Percentiles rank a stretch among this genome's conserved stretches.
These are phyloP conservation scores for Annulohypoxylon truncatum DNA, from an alignment of 2,329 filamentous ascomycete genomes.

Conservation along the genomic window DNA sequence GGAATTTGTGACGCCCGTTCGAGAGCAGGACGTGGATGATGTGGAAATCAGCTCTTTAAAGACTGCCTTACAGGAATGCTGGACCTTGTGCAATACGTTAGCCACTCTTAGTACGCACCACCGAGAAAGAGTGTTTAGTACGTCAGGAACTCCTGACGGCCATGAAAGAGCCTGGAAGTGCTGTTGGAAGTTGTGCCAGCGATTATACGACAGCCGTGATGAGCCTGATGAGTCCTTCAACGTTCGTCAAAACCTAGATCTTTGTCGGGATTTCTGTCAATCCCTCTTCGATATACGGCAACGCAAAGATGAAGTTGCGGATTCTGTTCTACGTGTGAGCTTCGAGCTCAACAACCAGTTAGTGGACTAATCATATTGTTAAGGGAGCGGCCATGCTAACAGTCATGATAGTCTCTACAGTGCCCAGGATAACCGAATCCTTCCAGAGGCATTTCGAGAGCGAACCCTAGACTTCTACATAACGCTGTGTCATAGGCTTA, in stretches of 20 bases:
- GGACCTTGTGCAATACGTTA: conserved; percentile 92
- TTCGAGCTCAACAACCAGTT: conserved; percentile 95
- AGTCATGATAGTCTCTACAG: conserved; percentile 76
- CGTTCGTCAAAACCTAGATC: conserved; percentile 80
- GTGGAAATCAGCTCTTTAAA: conserved; percentile 76
- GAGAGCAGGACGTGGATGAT: conserved; percentile 56
- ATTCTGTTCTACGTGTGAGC: conserved; percentile 90
- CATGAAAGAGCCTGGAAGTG: conserved; percentile 93
- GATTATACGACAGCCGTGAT: conserved; percentile 84
- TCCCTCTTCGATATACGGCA: conserved; percentile 87
- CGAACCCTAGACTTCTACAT: conserved; percentile 94
- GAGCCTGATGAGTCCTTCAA: conserved; percentile 74
- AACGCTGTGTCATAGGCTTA: conserved; percentile 91
- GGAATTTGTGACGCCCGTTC: conserved; percentile 57
- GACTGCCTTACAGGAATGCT: conserved; percentile 85
- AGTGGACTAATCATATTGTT: conserved; percentile 43
- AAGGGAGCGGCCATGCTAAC: conserved; percentile 16
- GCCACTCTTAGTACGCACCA: conserved; percentile 87
- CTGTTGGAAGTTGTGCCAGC: conserved; percentile 93
- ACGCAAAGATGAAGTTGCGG: conserved; percentile 79
- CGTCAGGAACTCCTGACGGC: conserved; percentile 76
- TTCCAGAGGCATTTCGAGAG: conserved; percentile 89
- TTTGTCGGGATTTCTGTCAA: conserved; percentile 93
- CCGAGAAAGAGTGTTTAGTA: conserved; percentile 81
- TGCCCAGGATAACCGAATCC: conserved; percentile 80